Evolutionary conservation across 2,329 filamentous ascomycete genomes (phyloP).

Genomic region (Metarhizium guizhouense): DNA sequence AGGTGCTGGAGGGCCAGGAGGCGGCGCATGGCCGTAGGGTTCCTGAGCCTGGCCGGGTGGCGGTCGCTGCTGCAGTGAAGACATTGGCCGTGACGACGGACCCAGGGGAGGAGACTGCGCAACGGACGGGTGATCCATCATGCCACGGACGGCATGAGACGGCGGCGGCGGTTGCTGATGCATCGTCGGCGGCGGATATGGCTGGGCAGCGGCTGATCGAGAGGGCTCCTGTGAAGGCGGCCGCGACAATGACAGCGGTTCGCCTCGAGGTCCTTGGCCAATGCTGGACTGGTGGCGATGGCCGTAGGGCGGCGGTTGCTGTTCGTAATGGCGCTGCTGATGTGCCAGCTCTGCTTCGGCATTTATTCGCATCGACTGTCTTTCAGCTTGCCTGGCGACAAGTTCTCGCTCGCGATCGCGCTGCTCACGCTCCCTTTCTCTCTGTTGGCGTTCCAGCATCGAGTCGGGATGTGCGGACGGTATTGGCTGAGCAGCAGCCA

Average conservation of each 20-base stretch:
- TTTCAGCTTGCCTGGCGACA: slow-evolving; percentile 1
- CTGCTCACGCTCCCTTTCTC: slow-evolving; percentile 12
- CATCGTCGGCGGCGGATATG: slow-evolving; percentile 19
- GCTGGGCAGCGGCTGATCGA: slow-evolving; percentile 26
- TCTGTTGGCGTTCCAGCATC: slow-evolving; percentile 11
- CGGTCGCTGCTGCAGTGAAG: slow-evolving; percentile 27
- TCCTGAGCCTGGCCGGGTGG: slow-evolving; percentile 21
- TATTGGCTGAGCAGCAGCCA: slow-evolving; percentile 6
- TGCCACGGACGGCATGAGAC: slow-evolving; percentile 29
- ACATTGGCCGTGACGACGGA: slow-evolving; percentile 28
- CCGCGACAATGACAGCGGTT: slow-evolving; percentile 29
- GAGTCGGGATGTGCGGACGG: slow-evolving; percentile 2
- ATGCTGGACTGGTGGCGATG: slow-evolving; percentile 30
- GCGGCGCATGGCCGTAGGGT: slow-evolving; percentile 19
- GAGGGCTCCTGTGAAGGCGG: slow-evolving; percentile 34
- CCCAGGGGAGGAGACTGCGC: slow-evolving; percentile 29
- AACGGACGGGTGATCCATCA: slow-evolving; percentile 30
- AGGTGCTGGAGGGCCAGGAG: slow-evolving; percentile 8
- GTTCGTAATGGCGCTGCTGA: slow-evolving; percentile 33
- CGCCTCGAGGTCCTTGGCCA: slow-evolving; percentile 26
- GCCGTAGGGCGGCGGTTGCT: slow-evolving; percentile 21
- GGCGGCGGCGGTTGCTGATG: slow-evolving; percentile 24
- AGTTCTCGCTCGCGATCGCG: slow-evolving; percentile 9
- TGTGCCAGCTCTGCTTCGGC: slow-evolving; percentile 38
- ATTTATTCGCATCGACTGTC: slow-evolving; percentile 32